Base-by-base conservation (phyloP, 345 rosid genomes). In the Geranium rotundifolium region DNA sequence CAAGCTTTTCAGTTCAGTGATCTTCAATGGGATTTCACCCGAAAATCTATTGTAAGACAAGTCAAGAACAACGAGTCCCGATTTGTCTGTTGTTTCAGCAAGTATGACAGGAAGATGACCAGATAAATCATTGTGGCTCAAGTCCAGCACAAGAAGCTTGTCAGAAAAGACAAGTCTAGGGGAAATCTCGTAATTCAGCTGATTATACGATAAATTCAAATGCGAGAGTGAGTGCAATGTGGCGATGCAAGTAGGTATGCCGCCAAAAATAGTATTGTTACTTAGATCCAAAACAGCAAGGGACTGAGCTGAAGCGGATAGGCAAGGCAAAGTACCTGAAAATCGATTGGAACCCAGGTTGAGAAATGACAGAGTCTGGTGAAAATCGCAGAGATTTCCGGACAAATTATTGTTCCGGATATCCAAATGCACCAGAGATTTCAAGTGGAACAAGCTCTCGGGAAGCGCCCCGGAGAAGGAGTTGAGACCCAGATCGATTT, bases 321-420 rank as follows among this genome's bases (percentile, higher is more conserved):
- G 85, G 77, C 98, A 92, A 65, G 95, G 96, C 77, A 89, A 58
- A 64, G 96, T 91, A 65, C 95, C 98, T 2, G 84, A 76, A 15
- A 91, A 70, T 73, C 17, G 63, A 77, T 91, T 91, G 0, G 92
- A 87, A 63, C 81, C 84, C 1, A 91, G 92, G 75, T 77, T 78
- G 61, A 89, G 89, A 68, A 76, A 71, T 63, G 71, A 70, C 80
- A 91, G 63, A 2, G 87, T 54, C 76, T 89, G 96, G 60, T 77
- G 71, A 58, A 89, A 86, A 58, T 91, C 95, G 23, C 62, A 71
- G 29, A 86, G 69, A 60, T 76, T 72, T n/a, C 90, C 92, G 1
- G 82, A 75, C 13, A 91, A 67, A 71, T 62, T 58, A 75, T 91
- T 91, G 69, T 79, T 74, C 60, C 76, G 85, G 54, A 89, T 80